Conservation (phyloP, 2,329 filamentous ascomycete species). For the Aspergillus costaricaensis region DNA sequence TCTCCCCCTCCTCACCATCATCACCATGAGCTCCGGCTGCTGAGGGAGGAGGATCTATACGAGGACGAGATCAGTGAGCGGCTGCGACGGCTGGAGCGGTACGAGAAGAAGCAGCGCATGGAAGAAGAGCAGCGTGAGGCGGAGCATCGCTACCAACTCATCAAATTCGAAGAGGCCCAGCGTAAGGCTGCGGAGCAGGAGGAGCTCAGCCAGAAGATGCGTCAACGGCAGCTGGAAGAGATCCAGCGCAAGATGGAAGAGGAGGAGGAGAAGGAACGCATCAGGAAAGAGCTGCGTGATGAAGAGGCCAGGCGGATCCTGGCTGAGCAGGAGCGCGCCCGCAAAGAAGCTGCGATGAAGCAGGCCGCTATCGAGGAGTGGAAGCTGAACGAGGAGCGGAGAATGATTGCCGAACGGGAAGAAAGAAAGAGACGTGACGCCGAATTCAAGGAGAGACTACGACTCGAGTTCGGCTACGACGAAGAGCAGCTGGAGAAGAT, state of each 20-base stretch:
- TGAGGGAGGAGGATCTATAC: constrained; percentile 46
- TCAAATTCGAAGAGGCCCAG: constrained; percentile 19
- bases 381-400: constrained; percentile 36
- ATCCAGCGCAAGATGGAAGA: constrained; percentile 40
- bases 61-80: constrained; percentile 44
- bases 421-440: constrained; percentile 33
- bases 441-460: constrained; percentile 41
- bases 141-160: constrained; percentile 19
- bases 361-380: constrained; percentile 45
- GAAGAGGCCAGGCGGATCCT: constrained; percentile 49
- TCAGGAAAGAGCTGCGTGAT: constrained; percentile 38
- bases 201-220: constrained; percentile 33
- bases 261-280: constrained; percentile 49
- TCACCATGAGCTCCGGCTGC: constrained; percentile 26
- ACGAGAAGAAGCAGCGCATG: constrained; percentile 46
- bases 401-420: constrained; percentile 34
- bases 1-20: too few relatives aligned
- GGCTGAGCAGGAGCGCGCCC: constrained; percentile 34
- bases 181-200: constrained; percentile 38
- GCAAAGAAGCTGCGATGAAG: constrained; percentile 38
- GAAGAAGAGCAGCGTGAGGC: constrained; percentile 23
- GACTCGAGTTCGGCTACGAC: constrained; percentile 41
- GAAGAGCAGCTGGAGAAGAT: constrained; percentile 48
- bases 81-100: constrained; percentile 38
- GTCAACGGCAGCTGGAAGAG: constrained; percentile 34